These are phyloP conservation scores for Stachybotrys elegans DNA, from an alignment of 2,329 filamentous ascomycete species.

Conservation along the genomic window DNA sequence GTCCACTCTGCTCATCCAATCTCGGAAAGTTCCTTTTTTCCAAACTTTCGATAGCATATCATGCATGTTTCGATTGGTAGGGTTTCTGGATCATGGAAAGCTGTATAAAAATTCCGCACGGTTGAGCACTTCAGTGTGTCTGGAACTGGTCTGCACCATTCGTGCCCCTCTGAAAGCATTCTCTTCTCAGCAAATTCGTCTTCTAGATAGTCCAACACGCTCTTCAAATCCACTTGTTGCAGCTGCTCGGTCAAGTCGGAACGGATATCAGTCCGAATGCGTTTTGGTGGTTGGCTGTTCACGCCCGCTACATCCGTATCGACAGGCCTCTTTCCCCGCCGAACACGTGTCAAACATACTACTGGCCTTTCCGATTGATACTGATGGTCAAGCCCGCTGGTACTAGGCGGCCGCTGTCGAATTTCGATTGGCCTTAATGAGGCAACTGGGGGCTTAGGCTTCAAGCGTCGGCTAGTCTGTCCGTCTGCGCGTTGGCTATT, in stretches of 20 bases:
- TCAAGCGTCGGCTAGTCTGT: neutral
- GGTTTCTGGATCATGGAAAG: neutral
- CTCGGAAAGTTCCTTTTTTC: slow-evolving; percentile 4
- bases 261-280: neutral
- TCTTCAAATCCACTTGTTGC: neutral
- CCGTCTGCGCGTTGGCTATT: neutral
- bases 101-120: too few relatives aligned
- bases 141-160: too few relatives aligned
- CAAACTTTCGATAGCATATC: slow-evolving; percentile 7
- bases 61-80: neutral
- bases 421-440: neutral
- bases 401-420: neutral
- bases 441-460: neutral
- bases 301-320: neutral
- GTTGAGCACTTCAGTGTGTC: too few relatives aligned
- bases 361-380: neutral
- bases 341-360: neutral
- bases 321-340: neutral
- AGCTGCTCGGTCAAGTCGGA: neutral
- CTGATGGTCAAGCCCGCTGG: neutral
- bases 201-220: neutral
- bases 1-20: slow-evolving; percentile 3
- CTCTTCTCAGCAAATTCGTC: neutral
- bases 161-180: neutral
- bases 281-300: neutral